A percentile compares a stretch with the other conserved stretches of the same genome.
Evolutionary conservation across 257 asterid genomes (phyloP).

Genomic region (Solanum appendiculatum): DNA sequence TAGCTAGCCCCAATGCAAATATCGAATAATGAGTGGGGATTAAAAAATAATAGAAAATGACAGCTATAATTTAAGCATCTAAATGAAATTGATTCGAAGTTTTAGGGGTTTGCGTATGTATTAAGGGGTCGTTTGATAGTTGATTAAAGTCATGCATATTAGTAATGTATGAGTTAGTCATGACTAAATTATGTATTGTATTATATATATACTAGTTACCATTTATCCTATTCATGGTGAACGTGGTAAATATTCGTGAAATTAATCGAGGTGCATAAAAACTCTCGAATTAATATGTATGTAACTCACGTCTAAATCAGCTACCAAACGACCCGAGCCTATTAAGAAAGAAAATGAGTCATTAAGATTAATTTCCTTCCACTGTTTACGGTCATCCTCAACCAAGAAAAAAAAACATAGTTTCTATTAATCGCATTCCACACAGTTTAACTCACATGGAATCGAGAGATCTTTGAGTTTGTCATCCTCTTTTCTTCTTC

Average conservation of each 20-base stretch:
- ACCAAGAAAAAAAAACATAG: not conserved
- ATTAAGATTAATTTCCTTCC: not conserved
- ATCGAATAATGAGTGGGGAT: too few species aligned
- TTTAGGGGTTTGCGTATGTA: too few species aligned
- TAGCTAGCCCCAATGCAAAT: not conserved
- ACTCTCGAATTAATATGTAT: too few species aligned
- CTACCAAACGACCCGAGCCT: not conserved
- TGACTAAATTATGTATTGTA: not conserved
- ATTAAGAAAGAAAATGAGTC: not conserved
- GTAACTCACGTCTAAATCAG: not conserved
- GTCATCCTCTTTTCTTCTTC: not conserved
- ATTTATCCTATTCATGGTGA: too few species aligned
- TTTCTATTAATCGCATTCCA: not conserved
- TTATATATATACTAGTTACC: too few species aligned
- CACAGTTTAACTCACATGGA: not conserved
- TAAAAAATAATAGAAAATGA: too few species aligned
- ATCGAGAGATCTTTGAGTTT: slow-evolving; percentile 1
- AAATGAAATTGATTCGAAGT: not conserved
- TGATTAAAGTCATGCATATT: not conserved
- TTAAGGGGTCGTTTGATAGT: not conserved
- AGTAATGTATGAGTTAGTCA: not conserved
- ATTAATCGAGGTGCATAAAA: too few species aligned
- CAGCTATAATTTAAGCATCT: too few species aligned
- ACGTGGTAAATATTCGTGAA: too few species aligned
- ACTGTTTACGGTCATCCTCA: not conserved